Conservation (phyloP, 1,284 basidiomycete genomes). For the Rhodotorula sp. region DNA sequence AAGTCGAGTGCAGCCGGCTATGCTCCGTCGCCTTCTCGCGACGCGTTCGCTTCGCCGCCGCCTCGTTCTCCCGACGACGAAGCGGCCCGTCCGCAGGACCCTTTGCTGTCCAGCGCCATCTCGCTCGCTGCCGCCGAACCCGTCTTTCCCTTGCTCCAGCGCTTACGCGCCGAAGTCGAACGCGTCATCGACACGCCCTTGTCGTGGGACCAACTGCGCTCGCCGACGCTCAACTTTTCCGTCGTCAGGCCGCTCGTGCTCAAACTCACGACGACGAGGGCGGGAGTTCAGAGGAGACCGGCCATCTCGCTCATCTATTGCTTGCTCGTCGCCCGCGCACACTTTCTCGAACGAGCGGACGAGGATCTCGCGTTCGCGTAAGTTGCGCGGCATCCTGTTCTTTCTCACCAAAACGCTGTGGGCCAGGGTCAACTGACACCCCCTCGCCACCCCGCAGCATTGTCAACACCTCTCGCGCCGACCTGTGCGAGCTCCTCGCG, state of each 20-base stretch:
- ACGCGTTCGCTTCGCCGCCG: not conserved
- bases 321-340: slow-evolving; percentile 36
- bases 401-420: no score
- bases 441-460: slow-evolving; percentile 9
- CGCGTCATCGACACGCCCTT: slow-evolving; percentile 29
- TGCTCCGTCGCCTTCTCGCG: not conserved
- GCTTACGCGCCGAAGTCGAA: slow-evolving; percentile 21
- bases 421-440: no score
- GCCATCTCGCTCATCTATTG: slow-evolving; percentile 39
- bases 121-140: slow-evolving; percentile 11
- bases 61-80: not conserved
- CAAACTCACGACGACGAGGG: slow-evolving; percentile 17
- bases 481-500: slow-evolving; percentile 43
- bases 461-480: slow-evolving; percentile 40
- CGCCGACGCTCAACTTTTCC: slow-evolving; percentile 37
- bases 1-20: slow-evolving; percentile 12
- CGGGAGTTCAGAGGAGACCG: slow-evolving; percentile 8
- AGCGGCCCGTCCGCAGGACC: slow-evolving; percentile 5
- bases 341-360: slow-evolving; percentile 37
- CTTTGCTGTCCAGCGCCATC: slow-evolving; percentile 5
- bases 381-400: not conserved
- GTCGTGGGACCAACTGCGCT: slow-evolving; percentile 21
- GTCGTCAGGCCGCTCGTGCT: slow-evolving; percentile 37
- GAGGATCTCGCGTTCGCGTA: slow-evolving; percentile 39
- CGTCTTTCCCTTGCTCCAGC: slow-evolving; percentile 37